Conservation (phyloP, 2,329 filamentous ascomycete genomes). For the Endothia cerciana region DNA sequence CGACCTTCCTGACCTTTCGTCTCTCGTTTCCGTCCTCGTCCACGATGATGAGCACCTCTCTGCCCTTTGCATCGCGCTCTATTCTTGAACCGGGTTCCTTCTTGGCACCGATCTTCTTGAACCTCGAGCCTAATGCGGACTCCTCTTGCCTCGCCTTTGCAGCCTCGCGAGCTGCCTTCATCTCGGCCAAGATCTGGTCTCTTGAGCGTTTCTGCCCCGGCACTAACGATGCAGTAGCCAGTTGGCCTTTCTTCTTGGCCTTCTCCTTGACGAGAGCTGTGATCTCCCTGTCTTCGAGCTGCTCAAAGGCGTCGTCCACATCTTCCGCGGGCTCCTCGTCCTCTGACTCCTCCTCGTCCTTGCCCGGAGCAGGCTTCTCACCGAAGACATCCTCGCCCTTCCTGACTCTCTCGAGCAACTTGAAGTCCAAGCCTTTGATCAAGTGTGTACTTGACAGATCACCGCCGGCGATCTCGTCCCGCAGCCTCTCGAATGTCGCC, state of each 20-base stretch:
- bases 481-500: constrained; percentile 74
- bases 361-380: constrained; percentile 37
- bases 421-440: constrained; percentile 89
- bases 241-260: constrained; percentile 62
- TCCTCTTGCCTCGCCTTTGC: constrained; percentile 56
- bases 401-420: constrained; percentile 71
- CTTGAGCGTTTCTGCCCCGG: constrained; percentile 65
- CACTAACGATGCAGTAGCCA: constrained; percentile 56
- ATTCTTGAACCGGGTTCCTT: constrained; percentile 60
- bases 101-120: constrained; percentile 66
- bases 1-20: constrained; percentile 63
- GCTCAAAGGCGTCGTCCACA: constrained; percentile 69
- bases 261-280: constrained; percentile 56
- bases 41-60: constrained; percentile 67
- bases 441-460: constrained; percentile 81
- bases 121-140: constrained; percentile 59
- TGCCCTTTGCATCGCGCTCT: constrained; percentile 62
- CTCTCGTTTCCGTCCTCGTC: constrained; percentile 70
- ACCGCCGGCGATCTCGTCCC: constrained; percentile 79
- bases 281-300: constrained; percentile 59
- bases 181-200: constrained; percentile 68
- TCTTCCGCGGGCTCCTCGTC: constrained; percentile 55
- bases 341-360: constrained; percentile 43
- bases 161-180: constrained; percentile 65
- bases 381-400: constrained; percentile 69